Percentiles rank a stretch among this genome's conserved stretches.
phyloP scores from a whole-genome alignment of 2,329 filamentous ascomycete genomes.

The Fusarium anthophilum region DNA sequence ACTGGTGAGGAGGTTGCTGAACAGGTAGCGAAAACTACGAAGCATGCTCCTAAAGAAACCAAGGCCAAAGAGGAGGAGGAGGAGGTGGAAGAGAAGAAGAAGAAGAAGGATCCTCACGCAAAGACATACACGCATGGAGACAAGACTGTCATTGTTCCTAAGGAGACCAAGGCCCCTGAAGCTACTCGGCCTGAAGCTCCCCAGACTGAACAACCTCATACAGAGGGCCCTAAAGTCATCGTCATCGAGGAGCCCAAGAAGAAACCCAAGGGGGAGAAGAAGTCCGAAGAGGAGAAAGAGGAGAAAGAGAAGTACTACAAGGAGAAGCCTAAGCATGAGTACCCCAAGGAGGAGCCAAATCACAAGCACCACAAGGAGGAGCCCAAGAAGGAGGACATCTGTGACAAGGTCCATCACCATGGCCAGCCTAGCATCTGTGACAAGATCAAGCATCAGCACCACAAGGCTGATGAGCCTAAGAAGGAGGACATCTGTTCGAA shows the following conservation, averaged over 20 bases:
- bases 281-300: neutral
- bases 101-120: constrained; percentile 1
- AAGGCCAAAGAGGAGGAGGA: neutral
- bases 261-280: neutral
- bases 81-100: neutral
- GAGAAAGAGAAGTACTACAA: neutral
- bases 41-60: constrained; percentile 8
- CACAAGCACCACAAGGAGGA: neutral
- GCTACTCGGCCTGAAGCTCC: neutral
- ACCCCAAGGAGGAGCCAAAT: neutral
- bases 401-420: constrained; percentile 9
- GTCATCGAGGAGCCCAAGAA: neutral
- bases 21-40: constrained; percentile 7
- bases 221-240: neutral
- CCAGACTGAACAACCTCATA: neutral
- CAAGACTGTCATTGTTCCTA: constrained; percentile 16
- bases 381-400: constrained; percentile 10
- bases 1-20: constrained; percentile 11
- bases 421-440: neutral
- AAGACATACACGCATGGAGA: constrained; percentile 23
- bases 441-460: neutral
- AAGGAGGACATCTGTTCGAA: constrained; percentile 22
- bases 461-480: constrained; percentile 3
- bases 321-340: neutral
- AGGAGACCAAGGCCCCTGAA: constrained; percentile 18